phyloP scores from a whole-genome alignment of 2,329 filamentous ascomycete genomes.

The Fusarium marasasianum region DNA sequence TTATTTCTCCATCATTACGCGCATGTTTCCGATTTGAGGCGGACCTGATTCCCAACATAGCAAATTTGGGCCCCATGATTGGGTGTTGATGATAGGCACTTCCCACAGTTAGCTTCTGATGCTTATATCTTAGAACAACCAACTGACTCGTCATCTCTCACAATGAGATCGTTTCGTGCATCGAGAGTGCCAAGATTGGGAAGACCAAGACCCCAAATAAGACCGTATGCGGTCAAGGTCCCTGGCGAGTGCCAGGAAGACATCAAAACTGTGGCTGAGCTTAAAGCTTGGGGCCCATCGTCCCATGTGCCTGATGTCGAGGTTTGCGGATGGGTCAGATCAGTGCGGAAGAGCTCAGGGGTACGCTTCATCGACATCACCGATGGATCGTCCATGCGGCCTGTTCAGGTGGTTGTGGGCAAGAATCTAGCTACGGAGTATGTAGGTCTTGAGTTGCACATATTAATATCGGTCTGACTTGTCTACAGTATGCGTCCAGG shows the following conservation, averaged over 20 bases:
- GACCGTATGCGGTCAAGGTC: constrained; percentile 49
- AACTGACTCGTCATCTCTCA: constrained; percentile 15
- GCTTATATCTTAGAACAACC: not conserved
- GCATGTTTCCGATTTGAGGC: not conserved
- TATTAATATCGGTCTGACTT: constrained; percentile 41
- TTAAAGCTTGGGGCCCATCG: constrained; percentile 63
- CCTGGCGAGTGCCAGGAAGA: constrained; percentile 42
- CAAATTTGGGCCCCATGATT: not conserved
- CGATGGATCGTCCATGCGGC: constrained; percentile 83
- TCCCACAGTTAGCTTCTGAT: constrained; percentile 3
- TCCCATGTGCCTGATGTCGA: constrained; percentile 60
- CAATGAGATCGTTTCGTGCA: constrained; percentile 37
- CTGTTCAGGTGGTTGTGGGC: constrained; percentile 83
- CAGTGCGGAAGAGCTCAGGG: constrained; percentile 85
- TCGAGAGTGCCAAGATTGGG: constrained; percentile 13
- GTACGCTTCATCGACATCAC: constrained; percentile 84
- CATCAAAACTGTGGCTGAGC: constrained; percentile 61
- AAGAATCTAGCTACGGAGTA: constrained; percentile 78
- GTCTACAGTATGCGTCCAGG: constrained; percentile 78
- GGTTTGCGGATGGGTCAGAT: constrained; percentile 83
- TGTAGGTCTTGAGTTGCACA: constrained; percentile 45
- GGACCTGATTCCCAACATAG: not conserved
- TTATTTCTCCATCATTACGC: not conserved
- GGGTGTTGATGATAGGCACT: not conserved
- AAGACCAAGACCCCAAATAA: constrained; percentile 9